phyloP scores from a whole-genome alignment of 2,329 filamentous ascomycete genomes.

The Cladosporium sp. region DNA sequence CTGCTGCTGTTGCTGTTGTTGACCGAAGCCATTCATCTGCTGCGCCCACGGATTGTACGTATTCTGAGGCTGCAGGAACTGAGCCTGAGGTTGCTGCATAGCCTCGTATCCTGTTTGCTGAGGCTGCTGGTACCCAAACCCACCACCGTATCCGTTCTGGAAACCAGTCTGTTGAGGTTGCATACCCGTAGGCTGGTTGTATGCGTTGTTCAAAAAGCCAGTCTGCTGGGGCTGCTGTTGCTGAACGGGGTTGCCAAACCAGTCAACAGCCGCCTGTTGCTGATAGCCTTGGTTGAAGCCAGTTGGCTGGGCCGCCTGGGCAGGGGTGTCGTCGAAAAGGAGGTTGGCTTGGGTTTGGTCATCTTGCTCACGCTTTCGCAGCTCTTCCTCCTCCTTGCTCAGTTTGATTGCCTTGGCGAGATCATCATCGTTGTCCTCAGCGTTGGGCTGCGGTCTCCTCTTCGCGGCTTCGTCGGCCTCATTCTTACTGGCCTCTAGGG shows the following conservation, averaged over 20 bases:
- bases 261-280: constrained; percentile 92
- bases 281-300: constrained; percentile 97
- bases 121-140: constrained; percentile 52
- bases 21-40: constrained; percentile 48
- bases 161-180: constrained; percentile 56
- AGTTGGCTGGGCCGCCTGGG: constrained; percentile 63
- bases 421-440: constrained; percentile 65
- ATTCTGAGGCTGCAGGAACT: constrained; percentile 51
- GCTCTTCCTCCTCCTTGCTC: constrained; percentile 88
- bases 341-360: constrained; percentile 70
- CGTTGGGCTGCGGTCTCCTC: constrained; percentile 53
- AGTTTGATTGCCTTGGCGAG: constrained; percentile 91
- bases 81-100: constrained; percentile 45
- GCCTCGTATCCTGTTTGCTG: constrained; percentile 65
- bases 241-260: constrained; percentile 89
- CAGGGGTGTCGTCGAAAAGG: constrained; percentile 76
- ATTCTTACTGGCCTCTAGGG: constrained; percentile 88
- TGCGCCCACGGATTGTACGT: constrained; percentile 48
- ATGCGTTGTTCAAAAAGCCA: constrained; percentile 61
- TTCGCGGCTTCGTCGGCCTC: constrained; percentile 88
- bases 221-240: constrained; percentile 51
- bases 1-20: constrained; percentile 37
- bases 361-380: constrained; percentile 78
- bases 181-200: constrained; percentile 73
- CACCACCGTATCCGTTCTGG: constrained; percentile 60